Evolutionary conservation across 73 alveolate species (phyloP).

Genomic region (Paramecium tetraurelia): DNA sequence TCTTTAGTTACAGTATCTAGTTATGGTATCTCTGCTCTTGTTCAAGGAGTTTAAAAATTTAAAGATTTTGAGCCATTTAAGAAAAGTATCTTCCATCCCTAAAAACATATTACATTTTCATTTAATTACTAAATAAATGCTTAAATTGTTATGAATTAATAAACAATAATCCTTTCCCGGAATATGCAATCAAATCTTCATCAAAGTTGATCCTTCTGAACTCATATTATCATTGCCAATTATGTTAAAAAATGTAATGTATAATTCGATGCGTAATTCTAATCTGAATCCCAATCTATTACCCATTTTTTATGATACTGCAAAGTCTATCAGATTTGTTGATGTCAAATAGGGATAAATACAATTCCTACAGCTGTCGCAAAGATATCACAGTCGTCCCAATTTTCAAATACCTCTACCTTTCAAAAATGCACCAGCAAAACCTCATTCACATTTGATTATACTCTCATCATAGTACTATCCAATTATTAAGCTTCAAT

Average conservation of each 20-base stretch:
- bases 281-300: background rate
- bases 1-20: too few species aligned
- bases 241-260: background rate
- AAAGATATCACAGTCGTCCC: constrained; percentile 3
- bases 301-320: background rate
- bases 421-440: background rate
- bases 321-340: background rate
- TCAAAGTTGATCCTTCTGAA: constrained; percentile 33
- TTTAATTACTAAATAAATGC: too few species aligned
- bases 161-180: constrained; percentile 26
- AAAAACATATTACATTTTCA: too few species aligned
- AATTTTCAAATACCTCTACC: background rate
- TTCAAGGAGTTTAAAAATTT: constrained; percentile 22
- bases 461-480: background rate
- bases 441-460: too few species aligned
- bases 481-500: background rate
- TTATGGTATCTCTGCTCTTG: constrained; percentile 43
- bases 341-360: too few species aligned
- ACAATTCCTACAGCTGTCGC: constrained; percentile 56
- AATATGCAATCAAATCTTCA: constrained; percentile 42
- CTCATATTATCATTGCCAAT: constrained; percentile 44
- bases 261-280: background rate
- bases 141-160: too few species aligned
- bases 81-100: constrained; percentile 24
- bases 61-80: background rate